Evolutionary conservation across 1,284 basidiomycete genomes (phyloP), one percentile per base, ranked within the genome.

Genomic region (Blastosporella zonata): DNA sequence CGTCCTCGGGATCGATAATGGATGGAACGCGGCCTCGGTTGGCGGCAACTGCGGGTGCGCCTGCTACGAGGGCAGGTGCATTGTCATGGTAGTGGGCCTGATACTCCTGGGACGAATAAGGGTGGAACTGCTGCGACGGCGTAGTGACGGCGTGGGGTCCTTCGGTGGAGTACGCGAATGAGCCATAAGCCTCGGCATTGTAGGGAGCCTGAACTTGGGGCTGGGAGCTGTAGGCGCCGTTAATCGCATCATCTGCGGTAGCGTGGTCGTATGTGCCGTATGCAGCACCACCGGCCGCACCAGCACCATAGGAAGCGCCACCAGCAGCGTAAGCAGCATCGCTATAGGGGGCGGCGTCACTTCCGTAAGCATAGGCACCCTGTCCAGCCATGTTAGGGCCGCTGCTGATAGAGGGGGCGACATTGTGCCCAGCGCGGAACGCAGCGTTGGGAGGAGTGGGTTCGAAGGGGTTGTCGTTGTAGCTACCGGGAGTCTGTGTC

Each of bases 181-280:
- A 64, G 2, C 65, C 68, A 55, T 73, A 74, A 0, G 67, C 68
- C 40, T 75, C 69, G 4, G 66, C 57, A 39, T 72, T 68, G 51
- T 71, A 73, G 13, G 64, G 47, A 4, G 52, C 57, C 49, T 70
- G 68, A 12, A 54, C 48, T 29, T 67, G 65, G 13, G 71, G 69
- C 34, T 74, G 61, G 7, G 67, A 61, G 52, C 67, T 68, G 55
- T 72, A 74, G 2, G 64, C 63, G 17, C 67, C 69, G 25, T 58
- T 61, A 48, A 64, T 58, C 8, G 62, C 62, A 7, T 55, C 56
- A 0, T 63, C 66, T 25, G 18, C 23, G 27, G 55, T 56, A 6
- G 47, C 53, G n/a, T 63, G 59, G 27, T 64, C 50, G 27, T 47
- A 43, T 8, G 47, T 34, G 12, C 70, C 70, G 50, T 67, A 73